Evolutionary conservation across 2,329 filamentous ascomycete species (phyloP).

Genomic region (Pleomassaria siparia): DNA sequence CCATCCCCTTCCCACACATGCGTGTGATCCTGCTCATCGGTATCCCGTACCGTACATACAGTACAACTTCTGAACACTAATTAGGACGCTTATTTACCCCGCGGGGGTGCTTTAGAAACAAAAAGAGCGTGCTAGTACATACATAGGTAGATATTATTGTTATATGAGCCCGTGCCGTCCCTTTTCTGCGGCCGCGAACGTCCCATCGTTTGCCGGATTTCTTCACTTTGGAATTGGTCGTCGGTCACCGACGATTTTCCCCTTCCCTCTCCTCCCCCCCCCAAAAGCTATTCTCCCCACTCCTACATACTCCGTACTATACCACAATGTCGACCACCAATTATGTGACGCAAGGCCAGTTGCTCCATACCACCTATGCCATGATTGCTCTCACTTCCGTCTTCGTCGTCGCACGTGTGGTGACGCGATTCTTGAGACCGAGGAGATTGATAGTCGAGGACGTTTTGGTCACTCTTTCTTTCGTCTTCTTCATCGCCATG

Average conservation of each 20-base stretch:
- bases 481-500: conserved; percentile 30
- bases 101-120: too few relatives aligned
- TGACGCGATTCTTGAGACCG: neutral
- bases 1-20: too few relatives aligned
- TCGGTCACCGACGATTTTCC: too few relatives aligned
- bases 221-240: too few relatives aligned
- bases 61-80: too few relatives aligned
- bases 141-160: too few relatives aligned
- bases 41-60: too few relatives aligned
- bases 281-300: too few relatives aligned
- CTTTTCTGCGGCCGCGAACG: neutral
- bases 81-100: too few relatives aligned
- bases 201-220: neutral
- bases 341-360: conserved; percentile 1
- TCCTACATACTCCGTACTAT: neutral
- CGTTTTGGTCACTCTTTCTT: conserved; percentile 25
- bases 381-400: conserved; percentile 9
- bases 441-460: conserved; percentile 1
- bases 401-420: conserved; percentile 9
- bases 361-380: conserved; percentile 7
- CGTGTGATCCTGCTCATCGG: too few relatives aligned
- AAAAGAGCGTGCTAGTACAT: too few relatives aligned
- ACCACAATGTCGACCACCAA: conserved; percentile 4
- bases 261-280: neutral
- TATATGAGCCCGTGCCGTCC: neutral